Base-by-base conservation (phyloP, 768 basidiomycete species). In the Tulasnella sp. region DNA sequence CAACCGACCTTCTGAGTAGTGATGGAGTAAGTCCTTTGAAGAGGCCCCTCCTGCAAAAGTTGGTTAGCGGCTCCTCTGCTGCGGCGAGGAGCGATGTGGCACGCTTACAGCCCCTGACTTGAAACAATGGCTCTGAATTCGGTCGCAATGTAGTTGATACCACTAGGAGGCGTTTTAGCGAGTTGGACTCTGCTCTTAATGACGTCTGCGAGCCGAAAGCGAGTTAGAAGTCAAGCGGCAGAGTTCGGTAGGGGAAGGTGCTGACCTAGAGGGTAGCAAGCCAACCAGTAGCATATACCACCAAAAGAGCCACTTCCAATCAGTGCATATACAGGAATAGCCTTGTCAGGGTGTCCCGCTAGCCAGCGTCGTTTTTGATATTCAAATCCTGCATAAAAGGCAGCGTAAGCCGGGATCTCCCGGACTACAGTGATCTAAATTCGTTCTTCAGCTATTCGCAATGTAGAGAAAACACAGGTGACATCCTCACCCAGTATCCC, bases 331-430 rank as follows among this genome's bases (percentile, higher is more conserved):
- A 94, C 88, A 0, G 95, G 94, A 5, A 95, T 69, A 39, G 90
- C 82, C 7, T 83, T 76, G 2, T 90, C 91, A 26, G 52, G 52
- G 75, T 91, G 91, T 69, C 76, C 80, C 52, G 85, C 80, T 72
- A 83, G 79, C 75, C 97, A 93, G 73, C 84, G 81, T 3, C 95
- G 88, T 80, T 95, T 97, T 14, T 90, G 88, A 74, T 87, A 94
- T 80, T 98, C 97, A 79, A 92, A 99, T 0, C 89, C 94, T 88
- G 78, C 32, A 37, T 77, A 76, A n/a, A 77, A 91, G 88, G 91
- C 94, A 37, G 95, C 95, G 78, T 98, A 98, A 9, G 95, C 96
- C 1, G 97, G 97, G 40, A 98, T 94, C 80, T 99, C 97, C 75
- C 95, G 85, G 0, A 88, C 88, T 22, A 98, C 87, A 0, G 97